Base-by-base conservation (phyloP, 257 asterid genomes). In the Solanum chaucha region DNA sequence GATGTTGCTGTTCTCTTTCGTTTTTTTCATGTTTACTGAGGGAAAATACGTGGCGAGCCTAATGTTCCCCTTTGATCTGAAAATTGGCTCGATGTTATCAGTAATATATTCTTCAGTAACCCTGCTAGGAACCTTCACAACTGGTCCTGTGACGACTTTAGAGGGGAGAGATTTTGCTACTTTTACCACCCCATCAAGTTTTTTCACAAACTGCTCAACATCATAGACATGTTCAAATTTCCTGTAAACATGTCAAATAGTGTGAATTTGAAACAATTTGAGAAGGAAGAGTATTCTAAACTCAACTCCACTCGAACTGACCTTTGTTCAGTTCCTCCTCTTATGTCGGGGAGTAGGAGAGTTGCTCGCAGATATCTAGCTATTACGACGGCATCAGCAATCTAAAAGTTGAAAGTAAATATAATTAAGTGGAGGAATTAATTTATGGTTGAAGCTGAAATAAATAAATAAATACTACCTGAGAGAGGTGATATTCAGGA, bases 401-500 rank as follows among this genome's bases (percentile, higher is more conserved):
- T 92, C 99, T 97, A 93, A 86, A 68, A 90, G 82, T 44, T 26
- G n/a, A 12, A 41, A 78, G 24, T 8, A 41, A 41, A 34, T 34
- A 32, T n/a, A n/a, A n/a, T n/a, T n/a, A n/a, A n/a, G n/a, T n/a
- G 4, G 9, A 7, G 3, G 9, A 65, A 65, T 24, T 6, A 3
- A 28, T 13, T 44, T 44, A 44, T 44, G 38, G 3, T 68, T 70
- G 44, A 30, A 70, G 55, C 1, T 44, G 51, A 44, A 44, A 44
- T 1, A 28, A 28, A 28, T 28, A 28, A 28, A 28, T 10, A 11
- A 38, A 8, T 46, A 46, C 0, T 71, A 34, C 99, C 99, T 97
- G 99, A n/a, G 99, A 97, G 87, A 96, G 97, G 85, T 97, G 99
- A 91, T 97, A 96, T 87, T 97, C 99, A 32, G 99, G 99, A 90